Percentiles rank a stretch among this genome's conserved stretches.
Conservation (phyloP, 2,329 filamentous ascomycete species). For the Alternaria viburni region DNA sequence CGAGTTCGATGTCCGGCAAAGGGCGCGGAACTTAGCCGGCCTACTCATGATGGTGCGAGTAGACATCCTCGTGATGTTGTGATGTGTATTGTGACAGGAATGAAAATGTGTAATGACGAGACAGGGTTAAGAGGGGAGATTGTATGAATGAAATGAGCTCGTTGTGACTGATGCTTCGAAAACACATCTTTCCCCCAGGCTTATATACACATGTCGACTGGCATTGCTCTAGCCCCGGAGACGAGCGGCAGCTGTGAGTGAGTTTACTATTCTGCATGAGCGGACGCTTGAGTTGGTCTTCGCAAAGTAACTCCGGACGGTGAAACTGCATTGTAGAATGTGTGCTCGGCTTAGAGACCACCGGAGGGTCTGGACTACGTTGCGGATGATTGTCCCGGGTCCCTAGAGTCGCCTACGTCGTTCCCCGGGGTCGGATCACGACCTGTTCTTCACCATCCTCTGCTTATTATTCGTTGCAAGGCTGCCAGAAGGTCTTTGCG, state of each 20-base stretch:
- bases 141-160: not conserved
- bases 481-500: not conserved
- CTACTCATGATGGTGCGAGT: not conserved
- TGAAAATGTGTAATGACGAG: too few species aligned
- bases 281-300: not conserved
- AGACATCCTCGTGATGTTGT: not conserved
- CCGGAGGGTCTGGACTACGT: not conserved
- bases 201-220: slow-evolving; percentile 5
- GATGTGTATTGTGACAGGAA: not conserved
- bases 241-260: not conserved
- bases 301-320: not conserved
- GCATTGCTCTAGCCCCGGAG: not conserved
- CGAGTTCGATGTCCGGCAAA: not conserved
- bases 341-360: not conserved
- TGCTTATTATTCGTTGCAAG: not conserved
- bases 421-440: not conserved
- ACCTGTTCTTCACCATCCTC: not conserved
- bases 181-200: not conserved
- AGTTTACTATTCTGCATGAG: not conserved
- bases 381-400: not conserved
- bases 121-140: not conserved
- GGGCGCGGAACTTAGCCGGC: not conserved
- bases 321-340: not conserved
- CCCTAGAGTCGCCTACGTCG: not conserved
- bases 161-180: not conserved